A percentile compares a stretch with the other conserved stretches of the same genome.
Conservation (phyloP, 768 basidiomycete genomes). For the Pleurotus ostreatus region DNA sequence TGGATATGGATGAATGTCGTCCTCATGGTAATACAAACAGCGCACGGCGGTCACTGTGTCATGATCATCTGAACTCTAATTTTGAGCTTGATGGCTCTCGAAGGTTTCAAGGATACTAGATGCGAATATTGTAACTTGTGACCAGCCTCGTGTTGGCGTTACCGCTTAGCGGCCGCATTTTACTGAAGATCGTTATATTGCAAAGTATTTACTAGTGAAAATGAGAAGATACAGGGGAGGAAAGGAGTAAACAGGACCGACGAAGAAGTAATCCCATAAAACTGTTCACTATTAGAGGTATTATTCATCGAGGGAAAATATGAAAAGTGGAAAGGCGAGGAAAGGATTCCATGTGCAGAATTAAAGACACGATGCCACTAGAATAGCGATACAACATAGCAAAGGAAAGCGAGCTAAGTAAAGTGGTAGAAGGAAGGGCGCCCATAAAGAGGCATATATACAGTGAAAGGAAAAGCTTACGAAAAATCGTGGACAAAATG, state of each 20-base stretch:
- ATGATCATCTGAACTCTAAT: no score
- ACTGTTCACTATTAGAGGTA: neutral
- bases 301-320: neutral
- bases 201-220: neutral
- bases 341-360: neutral
- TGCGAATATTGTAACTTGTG: no score
- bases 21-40: no score
- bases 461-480: neutral
- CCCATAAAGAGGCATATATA: neutral
- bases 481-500: neutral
- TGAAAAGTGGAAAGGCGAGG: neutral
- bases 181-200: no score
- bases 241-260: neutral
- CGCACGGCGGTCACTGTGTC: no score
- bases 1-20: no score
- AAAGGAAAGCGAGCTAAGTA: neutral
- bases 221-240: neutral
- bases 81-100: no score
- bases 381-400: slow-evolving; percentile 7
- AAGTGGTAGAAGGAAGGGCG: neutral
- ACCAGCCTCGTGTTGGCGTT: no score
- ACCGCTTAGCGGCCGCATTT: no score
- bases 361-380: slow-evolving; percentile 2
- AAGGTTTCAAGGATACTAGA: no score
- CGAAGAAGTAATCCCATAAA: neutral